Conservation (phyloP, 1,139 yeast species). For the Candida sojae region DNA sequence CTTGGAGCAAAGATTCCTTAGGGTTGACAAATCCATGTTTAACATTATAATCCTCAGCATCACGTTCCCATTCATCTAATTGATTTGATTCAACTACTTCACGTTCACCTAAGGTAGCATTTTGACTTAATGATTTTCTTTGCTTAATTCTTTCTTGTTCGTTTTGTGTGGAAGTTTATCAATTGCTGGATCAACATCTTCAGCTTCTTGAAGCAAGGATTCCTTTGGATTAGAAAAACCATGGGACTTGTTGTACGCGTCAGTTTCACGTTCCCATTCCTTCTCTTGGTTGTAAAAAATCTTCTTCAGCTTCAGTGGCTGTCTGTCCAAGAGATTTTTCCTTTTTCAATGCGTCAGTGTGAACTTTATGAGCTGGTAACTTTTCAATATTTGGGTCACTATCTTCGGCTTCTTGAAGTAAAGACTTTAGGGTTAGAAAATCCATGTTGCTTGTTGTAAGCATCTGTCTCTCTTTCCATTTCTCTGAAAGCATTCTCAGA, state of each 20-base stretch:
- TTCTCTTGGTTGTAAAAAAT: slow-evolving; percentile 9
- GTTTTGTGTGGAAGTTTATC: slow-evolving; percentile 5
- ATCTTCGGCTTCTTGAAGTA: slow-evolving; percentile 31
- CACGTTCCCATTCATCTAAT: slow-evolving; percentile 20
- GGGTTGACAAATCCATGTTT: slow-evolving; percentile 27
- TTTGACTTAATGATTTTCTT: not conserved
- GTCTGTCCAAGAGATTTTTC: slow-evolving; percentile 5
- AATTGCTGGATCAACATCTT: slow-evolving; percentile 2
- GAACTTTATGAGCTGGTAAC: slow-evolving; percentile 17
- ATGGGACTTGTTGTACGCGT: slow-evolving; percentile 29
- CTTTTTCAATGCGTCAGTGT: slow-evolving; percentile 4
- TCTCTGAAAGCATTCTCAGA: not conserved
- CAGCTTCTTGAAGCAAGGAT: slow-evolving; percentile 8
- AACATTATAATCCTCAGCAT: slow-evolving; percentile 29
- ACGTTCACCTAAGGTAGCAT: not conserved
- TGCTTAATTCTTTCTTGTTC: not conserved
- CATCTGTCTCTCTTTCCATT: slow-evolving; percentile 24
- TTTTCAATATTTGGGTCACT: slow-evolving; percentile 22
- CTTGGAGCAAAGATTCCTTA: slow-evolving; percentile 29
- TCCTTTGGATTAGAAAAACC: slow-evolving; percentile 23
- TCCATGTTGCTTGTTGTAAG: slow-evolving; percentile 31
- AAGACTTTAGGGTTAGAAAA: slow-evolving; percentile 22
- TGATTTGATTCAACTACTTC: slow-evolving; percentile 9
- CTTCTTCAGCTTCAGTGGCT: slow-evolving; percentile 8
- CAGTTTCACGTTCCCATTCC: slow-evolving; percentile 25